Base-by-base conservation (phyloP, 2,329 filamentous ascomycete genomes). In the Fusarium buharicum region DNA sequence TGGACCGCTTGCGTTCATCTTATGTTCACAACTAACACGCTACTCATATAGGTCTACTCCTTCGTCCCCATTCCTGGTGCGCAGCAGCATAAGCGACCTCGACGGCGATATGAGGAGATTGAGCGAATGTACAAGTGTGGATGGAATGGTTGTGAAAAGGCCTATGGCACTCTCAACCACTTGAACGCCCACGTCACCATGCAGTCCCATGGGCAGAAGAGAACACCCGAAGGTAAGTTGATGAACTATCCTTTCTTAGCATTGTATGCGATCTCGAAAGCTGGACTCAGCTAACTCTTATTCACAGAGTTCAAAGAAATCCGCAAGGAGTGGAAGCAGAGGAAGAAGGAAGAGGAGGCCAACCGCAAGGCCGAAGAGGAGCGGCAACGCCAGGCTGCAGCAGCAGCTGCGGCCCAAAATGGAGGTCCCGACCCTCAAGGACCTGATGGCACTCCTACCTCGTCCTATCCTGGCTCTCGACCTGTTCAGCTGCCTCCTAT, bases 61-160 rank as follows among this genome's bases (percentile, higher is more conserved):
- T 98, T 99, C 73, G 95, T 98, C 28, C 94, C 95, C 0, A 98
- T 98, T 71, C 95, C 95, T 2, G 95, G 95, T 64, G 92, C 94
- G 12, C 93, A 97, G 75, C 95, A 99, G 75, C 94, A 98, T 77
- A 99, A 99, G 82, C 88, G 95, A 55, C 95, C 95, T 12, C 87
- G 95, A 64, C 85, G 95, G 71, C 87, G 95, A 50, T 99, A 97
- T 72, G 95, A 99, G 78, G 95, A 99, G 76, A 99, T 99, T 70
- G 95, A 99, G 81, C 89, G 95, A 74, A 98, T 99, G 95, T 98
- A 99, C 83, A 98, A 98, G 78, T 99, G 95, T 74, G 95, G 94
- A 22, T 98, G 93, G 92, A 94, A 97, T 66, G 93, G 93, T 9
- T 99, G 95, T 74, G 95, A 99, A 78, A 99, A 99, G 80, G 95